phyloP scores from a whole-genome alignment of 768 basidiomycete species.

The Russula abietina region DNA sequence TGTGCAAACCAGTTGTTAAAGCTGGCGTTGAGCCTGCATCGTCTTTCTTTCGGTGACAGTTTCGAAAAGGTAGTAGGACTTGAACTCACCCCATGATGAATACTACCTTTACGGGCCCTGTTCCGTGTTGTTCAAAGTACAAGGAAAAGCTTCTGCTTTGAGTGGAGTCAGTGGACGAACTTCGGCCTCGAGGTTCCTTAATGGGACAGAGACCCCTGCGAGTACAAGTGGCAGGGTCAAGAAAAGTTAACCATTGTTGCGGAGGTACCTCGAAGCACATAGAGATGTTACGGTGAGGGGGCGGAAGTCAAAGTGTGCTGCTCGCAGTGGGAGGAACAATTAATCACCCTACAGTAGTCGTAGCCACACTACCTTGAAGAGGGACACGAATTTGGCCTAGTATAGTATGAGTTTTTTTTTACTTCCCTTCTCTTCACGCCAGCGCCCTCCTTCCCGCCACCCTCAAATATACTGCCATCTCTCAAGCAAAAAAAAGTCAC shows the following conservation, averaged over 20 bases:
- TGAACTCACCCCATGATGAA: conserved; percentile 65
- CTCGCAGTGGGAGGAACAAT: not conserved
- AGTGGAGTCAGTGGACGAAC: conserved; percentile 45
- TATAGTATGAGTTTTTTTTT: conserved; percentile 8
- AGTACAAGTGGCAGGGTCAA: conserved; percentile 54
- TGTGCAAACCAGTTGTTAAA: conserved; percentile 61
- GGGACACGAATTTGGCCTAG: conserved; percentile 8
- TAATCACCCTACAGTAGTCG: not conserved
- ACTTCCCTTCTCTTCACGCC: not conserved
- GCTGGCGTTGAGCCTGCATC: conserved; percentile 49
- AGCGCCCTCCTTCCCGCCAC: too few species aligned
- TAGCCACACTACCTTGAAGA: too few species aligned
- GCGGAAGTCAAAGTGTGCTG: not conserved
- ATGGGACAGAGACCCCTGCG: conserved; percentile 76
- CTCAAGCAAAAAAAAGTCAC: not conserved
- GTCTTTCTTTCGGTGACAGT: not conserved
- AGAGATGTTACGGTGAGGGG: not conserved
- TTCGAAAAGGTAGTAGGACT: not conserved
- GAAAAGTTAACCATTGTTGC: conserved; percentile 39
- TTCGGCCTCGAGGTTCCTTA: conserved; percentile 41
- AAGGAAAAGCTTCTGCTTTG: conserved; percentile 69
- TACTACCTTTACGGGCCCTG: conserved; percentile 55
- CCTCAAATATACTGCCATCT: too few species aligned
- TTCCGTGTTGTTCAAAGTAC: conserved; percentile 76
- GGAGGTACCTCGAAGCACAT: not conserved